Conservation (phyloP, 305 asterid genomes). For the Salvia sclarea region DNA sequence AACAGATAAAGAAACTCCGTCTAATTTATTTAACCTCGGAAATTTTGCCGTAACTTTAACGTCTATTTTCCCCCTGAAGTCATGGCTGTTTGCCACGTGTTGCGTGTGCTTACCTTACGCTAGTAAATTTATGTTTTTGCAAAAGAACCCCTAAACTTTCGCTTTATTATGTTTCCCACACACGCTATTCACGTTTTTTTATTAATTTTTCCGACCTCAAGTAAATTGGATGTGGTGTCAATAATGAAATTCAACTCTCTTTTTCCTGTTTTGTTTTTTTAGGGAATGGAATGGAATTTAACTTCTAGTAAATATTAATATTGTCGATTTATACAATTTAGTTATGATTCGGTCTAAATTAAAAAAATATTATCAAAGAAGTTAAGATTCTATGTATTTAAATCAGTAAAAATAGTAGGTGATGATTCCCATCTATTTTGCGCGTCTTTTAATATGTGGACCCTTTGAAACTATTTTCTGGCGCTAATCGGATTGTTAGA, state of each 20-base stretch:
- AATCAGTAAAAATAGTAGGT: conserved; percentile 15
- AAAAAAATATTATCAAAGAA: too few species aligned
- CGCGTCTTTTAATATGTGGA: not conserved
- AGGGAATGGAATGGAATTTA: not conserved
- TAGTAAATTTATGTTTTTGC: not conserved
- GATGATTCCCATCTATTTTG: not conserved
- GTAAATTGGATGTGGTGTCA: too few species aligned
- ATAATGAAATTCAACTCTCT: too few species aligned
- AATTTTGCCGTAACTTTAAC: conserved; percentile 54
- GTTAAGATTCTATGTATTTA: not conserved
- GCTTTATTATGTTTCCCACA: not conserved
- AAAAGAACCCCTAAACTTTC: conserved; percentile 21
- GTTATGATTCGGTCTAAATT: not conserved
- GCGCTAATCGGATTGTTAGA: not conserved
- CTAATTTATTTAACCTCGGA: conserved; percentile 32
- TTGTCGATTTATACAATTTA: too few species aligned
- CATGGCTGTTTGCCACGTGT: conserved; percentile 35
- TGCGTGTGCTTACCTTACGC: conserved; percentile 27
- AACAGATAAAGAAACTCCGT: conserved; percentile 33
- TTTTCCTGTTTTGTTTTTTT: too few species aligned
- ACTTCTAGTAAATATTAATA: not conserved
- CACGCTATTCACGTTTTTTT: not conserved
- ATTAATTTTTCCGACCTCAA: not conserved
- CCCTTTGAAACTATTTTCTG: conserved; percentile 4
- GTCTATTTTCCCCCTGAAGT: conserved; percentile 35